Evolutionary conservation across 2,329 filamentous ascomycete genomes (phyloP).

Genomic region (Diaporthe capsici): DNA sequence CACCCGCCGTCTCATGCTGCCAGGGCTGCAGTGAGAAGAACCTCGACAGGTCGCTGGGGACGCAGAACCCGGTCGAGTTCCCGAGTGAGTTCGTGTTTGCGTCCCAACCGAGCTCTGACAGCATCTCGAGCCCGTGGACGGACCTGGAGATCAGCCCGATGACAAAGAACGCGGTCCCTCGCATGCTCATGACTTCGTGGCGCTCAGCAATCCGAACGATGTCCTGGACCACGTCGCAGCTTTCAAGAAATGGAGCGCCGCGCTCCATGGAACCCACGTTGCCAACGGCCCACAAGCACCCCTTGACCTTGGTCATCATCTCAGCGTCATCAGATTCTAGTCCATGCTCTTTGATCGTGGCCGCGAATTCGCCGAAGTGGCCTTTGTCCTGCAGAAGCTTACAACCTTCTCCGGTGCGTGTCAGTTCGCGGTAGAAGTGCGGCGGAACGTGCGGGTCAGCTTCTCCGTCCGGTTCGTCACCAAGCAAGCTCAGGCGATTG

Average conservation of each 20-base stretch:
- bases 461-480: slow-evolving; percentile 67
- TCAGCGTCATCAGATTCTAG: slow-evolving; percentile 89
- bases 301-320: slow-evolving; percentile 92
- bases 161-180: slow-evolving; percentile 97
- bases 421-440: slow-evolving; percentile 97
- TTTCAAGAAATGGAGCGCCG: slow-evolving; percentile 93
- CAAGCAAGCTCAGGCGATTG: slow-evolving; percentile 71
- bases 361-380: slow-evolving; percentile 93
- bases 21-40: slow-evolving; percentile 80
- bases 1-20: slow-evolving; percentile 64
- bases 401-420: slow-evolving; percentile 92
- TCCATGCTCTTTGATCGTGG: slow-evolving; percentile 88
- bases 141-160: slow-evolving; percentile 93
- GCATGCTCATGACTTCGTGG: slow-evolving; percentile 90
- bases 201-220: slow-evolving; percentile 91
- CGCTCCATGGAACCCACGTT: slow-evolving; percentile 99
- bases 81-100: slow-evolving; percentile 88
- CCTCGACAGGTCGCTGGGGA: slow-evolving; percentile 83
- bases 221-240: slow-evolving; percentile 86
- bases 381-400: slow-evolving; percentile 91
- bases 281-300: slow-evolving; percentile 96
- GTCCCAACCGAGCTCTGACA: slow-evolving; percentile 93
- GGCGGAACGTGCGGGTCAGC: slow-evolving; percentile 83
- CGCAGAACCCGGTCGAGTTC: slow-evolving; percentile 86
- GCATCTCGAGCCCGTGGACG: slow-evolving; percentile 90